Evolutionary conservation across 2,329 filamentous ascomycete species (phyloP), one percentile per base, ranked within the genome.

Genomic region (Alternaria sp.): DNA sequence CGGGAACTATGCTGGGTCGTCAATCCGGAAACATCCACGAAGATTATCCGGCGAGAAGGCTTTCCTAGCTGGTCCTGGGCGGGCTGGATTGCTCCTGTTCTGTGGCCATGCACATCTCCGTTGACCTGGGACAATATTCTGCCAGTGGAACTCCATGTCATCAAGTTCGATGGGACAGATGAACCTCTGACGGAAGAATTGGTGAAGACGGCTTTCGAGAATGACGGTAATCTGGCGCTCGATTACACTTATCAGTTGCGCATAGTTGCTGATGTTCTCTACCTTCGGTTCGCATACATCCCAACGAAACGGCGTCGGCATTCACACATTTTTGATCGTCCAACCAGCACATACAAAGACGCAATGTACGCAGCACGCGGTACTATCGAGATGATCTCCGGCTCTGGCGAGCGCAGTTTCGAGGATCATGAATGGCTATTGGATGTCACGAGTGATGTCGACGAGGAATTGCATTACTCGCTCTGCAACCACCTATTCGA

Each of bases 31-130:
- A 15, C 12, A 23, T 15, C 18, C 43, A 21, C 21, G 21, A 23
- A 14, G 1, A 23, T 12, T 3, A 15, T n/a, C 3, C 20, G 55
- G 14, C 18, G 55, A 21, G 9, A 58, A 10, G 44, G 23, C 11
- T 58, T 58, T 18, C 55, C 55, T 7, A 58, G 55, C 28, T 58
- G 55, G 55, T 58, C 55, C 4, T 58, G 55, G 55, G 49, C 43
- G n/a, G 55, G 55, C 18, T 58, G 55, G 55, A 33, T 21, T 4
- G 23, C 18, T 25, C 26, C 55, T 58, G 23, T 47, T 6, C n/a
- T 21, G 5, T 58, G 43, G 43, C 12, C 12, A 14, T 15, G 12
- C 21, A 46, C 44, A 46, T 46, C 44, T 10, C 44, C 44, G 8
- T 23, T 46, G 20, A 46, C 44, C 11, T 46, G 20, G 44, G 44